Conservation (phyloP, 495 filamentous ascomycete species). For the Penicillium alfredii region DNA sequence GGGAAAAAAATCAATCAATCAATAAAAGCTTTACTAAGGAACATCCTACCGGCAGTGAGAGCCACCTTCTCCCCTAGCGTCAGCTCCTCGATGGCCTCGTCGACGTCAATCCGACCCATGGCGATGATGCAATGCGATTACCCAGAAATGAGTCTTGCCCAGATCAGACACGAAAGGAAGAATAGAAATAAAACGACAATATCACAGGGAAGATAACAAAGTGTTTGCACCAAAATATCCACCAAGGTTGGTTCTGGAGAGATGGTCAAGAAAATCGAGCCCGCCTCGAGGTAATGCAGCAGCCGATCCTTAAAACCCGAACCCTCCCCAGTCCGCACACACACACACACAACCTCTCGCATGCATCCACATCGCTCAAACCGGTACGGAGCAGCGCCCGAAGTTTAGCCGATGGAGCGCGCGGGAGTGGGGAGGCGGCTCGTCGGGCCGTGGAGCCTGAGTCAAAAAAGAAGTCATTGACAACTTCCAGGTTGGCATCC, state of each 20-base stretch:
- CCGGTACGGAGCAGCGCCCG: slow-evolving; percentile 19
- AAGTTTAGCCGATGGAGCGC: slow-evolving; percentile 19
- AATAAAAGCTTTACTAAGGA: no score
- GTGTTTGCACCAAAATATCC: no score
- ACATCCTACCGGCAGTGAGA: slow-evolving; percentile 48
- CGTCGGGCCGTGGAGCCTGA: slow-evolving; percentile 19
- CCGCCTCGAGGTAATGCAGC: no score
- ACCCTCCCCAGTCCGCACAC: no score
- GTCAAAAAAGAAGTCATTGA: slow-evolving; percentile 1
- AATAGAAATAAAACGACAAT: not conserved
- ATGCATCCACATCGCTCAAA: no score
- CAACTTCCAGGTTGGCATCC: not conserved
- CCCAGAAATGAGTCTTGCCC: no score
- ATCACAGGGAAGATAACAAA: no score
- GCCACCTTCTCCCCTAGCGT: slow-evolving; percentile 57
- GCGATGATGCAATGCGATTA: slow-evolving; percentile 10
- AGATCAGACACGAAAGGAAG: not conserved
- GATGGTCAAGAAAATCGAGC: no score
- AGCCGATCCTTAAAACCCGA: no score
- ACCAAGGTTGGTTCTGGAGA: no score
- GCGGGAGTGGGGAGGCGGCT: slow-evolving; percentile 6
- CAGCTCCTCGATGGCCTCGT: slow-evolving; percentile 56
- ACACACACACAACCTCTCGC: not conserved
- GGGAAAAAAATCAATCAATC: no score
- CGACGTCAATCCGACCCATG: slow-evolving; percentile 58